Evolutionary conservation across 2,329 filamentous ascomycete genomes (phyloP).

Genomic region (Phoma sp.): DNA sequence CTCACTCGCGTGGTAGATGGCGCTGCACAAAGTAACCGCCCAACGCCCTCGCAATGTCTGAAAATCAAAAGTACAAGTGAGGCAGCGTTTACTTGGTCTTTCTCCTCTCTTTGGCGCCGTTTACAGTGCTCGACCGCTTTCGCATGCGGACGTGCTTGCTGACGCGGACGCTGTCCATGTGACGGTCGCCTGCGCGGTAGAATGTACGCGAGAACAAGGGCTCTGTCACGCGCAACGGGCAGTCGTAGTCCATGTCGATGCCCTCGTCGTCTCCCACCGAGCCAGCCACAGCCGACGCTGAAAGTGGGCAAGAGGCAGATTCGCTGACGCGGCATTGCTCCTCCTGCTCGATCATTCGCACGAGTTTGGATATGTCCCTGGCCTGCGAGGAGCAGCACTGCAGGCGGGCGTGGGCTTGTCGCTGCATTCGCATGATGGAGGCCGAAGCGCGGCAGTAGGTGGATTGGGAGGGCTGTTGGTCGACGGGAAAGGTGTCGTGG

Average conservation of each 20-base stretch:
- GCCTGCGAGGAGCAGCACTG: conserved; percentile 50
- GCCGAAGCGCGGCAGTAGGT: conserved; percentile 44
- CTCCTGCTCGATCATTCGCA: conserved; percentile 51
- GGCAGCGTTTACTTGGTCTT: conserved; percentile 24
- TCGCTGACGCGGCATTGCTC: conserved; percentile 51
- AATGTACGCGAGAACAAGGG: conserved; percentile 27
- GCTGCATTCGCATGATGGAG: conserved; percentile 47
- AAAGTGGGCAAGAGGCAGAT: conserved; percentile 13
- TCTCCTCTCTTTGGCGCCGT: conserved; percentile 25
- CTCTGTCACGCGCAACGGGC: conserved; percentile 22
- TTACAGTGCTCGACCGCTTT: conserved; percentile 26
- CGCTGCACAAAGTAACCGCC: not conserved
- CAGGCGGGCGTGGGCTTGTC: conserved; percentile 50
- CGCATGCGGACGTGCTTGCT: conserved; percentile 43
- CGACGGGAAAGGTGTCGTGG: conserved; percentile 22
- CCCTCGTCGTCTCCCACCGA: conserved; percentile 40
- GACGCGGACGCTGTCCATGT: conserved; percentile 35
- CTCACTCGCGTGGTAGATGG: too few species aligned
- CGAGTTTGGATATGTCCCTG: conserved; percentile 51
- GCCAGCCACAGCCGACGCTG: conserved; percentile 5
- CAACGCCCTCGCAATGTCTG: conserved; percentile 45
- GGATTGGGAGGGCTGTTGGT: conserved; percentile 21
- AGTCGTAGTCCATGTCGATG: conserved; percentile 41
- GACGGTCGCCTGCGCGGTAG: conserved; percentile 35
- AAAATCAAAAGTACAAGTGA: not conserved